Base-by-base conservation (phyloP, 2,329 filamentous ascomycete species). In the Diplodia sapinea region DNA sequence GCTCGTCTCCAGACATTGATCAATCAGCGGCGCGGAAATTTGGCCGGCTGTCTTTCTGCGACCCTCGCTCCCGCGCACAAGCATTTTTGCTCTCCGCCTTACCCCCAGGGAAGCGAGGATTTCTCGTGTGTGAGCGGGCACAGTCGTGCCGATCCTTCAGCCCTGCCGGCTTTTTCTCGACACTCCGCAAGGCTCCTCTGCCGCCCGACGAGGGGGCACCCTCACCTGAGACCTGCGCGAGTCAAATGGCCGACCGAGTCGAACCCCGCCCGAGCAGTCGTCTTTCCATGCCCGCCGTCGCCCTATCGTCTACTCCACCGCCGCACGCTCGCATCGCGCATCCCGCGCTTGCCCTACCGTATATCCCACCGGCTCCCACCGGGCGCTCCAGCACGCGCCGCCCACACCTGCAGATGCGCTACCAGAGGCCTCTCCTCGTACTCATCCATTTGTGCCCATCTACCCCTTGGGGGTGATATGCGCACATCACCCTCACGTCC, bases 301-400 rank as follows among this genome's bases (percentile, higher is more conserved):
- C 17, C 51, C 51, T n/a, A 49, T 38, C 38, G 26, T 43, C 56
- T 17, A 26, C 40, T n/a, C 40, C 56, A 26, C 57, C 57, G 57
- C 40, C 9, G 15, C 57, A 33, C 26, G 54, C 54, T 33, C 54
- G 40, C 33, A 23, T 59, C 57, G 57, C 57, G 57, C 57, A 62
- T 62, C 57, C 57, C 57, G 57, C 57, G 57, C 57, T 33, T 62
- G 57, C 57, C 57, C 57, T 62, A 62, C 40, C 40, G 36, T 43
- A 62, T 62, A 62, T 62, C 57, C 57, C 57, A 62, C 40, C 57
- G 57, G 57, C 40, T 62, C 57, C 57, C 57, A 62, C 57, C 57
- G 57, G 57, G 36, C 57, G 7, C 26, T n/a, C 26, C 26, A 52
- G 23, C 50, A 29, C 13, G 23, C 50, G 50, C 36, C 52, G 8